Evolutionary conservation across 257 asterid species (phyloP), one percentile per base, ranked within the genome.

Genomic region (Fraxinus anomala): DNA sequence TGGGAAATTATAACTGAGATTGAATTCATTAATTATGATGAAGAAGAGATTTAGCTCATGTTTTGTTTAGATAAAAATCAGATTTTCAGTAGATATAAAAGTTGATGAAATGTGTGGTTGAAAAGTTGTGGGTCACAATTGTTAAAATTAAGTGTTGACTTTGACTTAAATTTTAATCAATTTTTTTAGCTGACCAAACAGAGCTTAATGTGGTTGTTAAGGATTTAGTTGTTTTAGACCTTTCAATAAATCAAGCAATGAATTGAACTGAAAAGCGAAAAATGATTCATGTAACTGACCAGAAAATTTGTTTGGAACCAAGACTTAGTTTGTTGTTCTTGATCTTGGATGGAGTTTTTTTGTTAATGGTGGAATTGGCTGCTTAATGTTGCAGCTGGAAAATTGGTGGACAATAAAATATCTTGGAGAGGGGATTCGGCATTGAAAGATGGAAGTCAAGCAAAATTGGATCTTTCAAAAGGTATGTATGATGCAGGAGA

Each of bases 401-500:
- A 87, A 75, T 75, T 94, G 89, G 96, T 72, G 67, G 75, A 89
- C 12, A 91, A 89, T 68, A 65, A 31, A 61, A 91, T 94, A 79
- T 14, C 87, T 0, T 94, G 99, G 99, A 83, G 99, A 79, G 99
- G 97, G 36, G 89, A 91, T 80, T 94, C 99, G 14, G 95, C 82
- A 36, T 80, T 94, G 36, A 67, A 78, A 26, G 99, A 94, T 70
- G 99, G 99, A 26, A 89, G 74, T 23, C 83, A 84, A 23, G 97
- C 86, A 31, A 89, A 86, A 68, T 1, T 94, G 80, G 97, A 94
- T 84, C 97, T 94, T 10, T 91, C 97, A 0, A 93, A 87, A 84
- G 99, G 99, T 14, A 88, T 94, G 97, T 94, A 86, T 49, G 97
- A 94, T 79, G 97, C 97, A 0, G 99, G 99, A 4, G 97, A 94